A percentile compares a stretch with the other conserved stretches of the same genome.
Conservation (phyloP, 495 filamentous ascomycete genomes). For the Penicillium desertorum region DNA sequence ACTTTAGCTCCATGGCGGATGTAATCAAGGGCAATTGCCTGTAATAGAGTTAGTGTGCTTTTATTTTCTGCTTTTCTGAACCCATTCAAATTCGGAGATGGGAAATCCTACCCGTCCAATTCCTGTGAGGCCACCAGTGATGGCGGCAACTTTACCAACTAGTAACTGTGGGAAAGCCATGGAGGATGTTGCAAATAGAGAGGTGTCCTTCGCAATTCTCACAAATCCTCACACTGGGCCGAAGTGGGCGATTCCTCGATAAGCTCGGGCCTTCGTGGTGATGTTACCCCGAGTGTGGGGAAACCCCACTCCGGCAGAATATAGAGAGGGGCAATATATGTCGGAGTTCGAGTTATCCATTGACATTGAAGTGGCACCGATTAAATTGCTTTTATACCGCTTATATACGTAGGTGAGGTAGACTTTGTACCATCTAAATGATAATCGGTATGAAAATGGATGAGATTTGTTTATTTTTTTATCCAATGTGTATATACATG, state of each 20-base stretch:
- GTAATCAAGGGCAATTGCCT: conserved; percentile 69
- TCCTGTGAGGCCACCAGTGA: conserved; percentile 74
- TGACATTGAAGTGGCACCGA: too few relatives aligned
- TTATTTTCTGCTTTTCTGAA: neutral
- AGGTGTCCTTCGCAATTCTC: neutral
- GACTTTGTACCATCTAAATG: too few relatives aligned
- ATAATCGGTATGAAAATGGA: neutral
- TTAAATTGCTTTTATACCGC: too few relatives aligned
- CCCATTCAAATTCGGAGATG: neutral
- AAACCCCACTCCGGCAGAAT: neutral
- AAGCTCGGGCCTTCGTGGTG: conserved; percentile 35
- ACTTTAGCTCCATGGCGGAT: conserved; percentile 68
- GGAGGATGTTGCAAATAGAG: neutral
- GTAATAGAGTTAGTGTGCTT: neutral
- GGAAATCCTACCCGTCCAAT: conserved; percentile 57
- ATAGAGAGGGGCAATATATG: too few relatives aligned
- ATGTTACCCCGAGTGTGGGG: conserved; percentile 35
- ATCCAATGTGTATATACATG: conserved; percentile 14
- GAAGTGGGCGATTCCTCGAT: conserved; percentile 16
- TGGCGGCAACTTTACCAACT: conserved; percentile 66
- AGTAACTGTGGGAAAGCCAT: conserved; percentile 55
- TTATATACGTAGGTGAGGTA: too few relatives aligned
- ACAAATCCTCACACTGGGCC: neutral
- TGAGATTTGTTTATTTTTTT: neutral
- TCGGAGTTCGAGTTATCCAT: too few relatives aligned